Percentiles rank a stretch among this genome's conserved stretches.
Conservation (phyloP, 2,329 filamentous ascomycete genomes). For the Neonectria neomacrospora region DNA sequence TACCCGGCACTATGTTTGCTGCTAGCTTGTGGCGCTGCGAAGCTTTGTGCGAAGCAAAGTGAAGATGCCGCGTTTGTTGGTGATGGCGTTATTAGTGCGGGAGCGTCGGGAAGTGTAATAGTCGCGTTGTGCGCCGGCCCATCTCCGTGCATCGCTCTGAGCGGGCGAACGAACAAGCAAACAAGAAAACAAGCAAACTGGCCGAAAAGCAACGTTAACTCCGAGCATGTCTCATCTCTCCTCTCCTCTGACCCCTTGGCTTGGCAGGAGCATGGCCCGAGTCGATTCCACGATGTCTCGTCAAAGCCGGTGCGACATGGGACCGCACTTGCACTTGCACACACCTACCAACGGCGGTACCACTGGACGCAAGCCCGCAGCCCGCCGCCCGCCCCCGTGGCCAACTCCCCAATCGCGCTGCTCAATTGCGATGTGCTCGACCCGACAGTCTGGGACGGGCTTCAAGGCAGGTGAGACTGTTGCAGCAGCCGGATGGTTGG, state of each 20-base stretch:
- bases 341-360: not conserved
- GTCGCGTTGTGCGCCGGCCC: not conserved
- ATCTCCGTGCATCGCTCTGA: not conserved
- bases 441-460: constrained; percentile 42
- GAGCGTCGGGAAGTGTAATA: not conserved
- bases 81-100: not conserved
- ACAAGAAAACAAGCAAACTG: constrained; percentile 1
- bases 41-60: constrained; percentile 3
- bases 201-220: constrained; percentile 10
- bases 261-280: not conserved
- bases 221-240: constrained; percentile 7
- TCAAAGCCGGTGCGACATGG: not conserved
- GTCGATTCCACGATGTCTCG: no score
- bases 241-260: not conserved
- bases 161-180: no score
- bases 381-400: constrained; percentile 15
- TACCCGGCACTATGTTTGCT: not conserved
- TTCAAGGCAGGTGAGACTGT: constrained; percentile 40
- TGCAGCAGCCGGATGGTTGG: constrained; percentile 36
- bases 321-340: not conserved
- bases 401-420: constrained; percentile 34
- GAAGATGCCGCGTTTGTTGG: constrained; percentile 1
- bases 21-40: not conserved
- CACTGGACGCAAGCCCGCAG: constrained; percentile 7
- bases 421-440: constrained; percentile 27